Evolutionary conservation across 371 early-diverging fungal genomes (phyloP).

Genomic region (Phascolomyces articulosus): DNA sequence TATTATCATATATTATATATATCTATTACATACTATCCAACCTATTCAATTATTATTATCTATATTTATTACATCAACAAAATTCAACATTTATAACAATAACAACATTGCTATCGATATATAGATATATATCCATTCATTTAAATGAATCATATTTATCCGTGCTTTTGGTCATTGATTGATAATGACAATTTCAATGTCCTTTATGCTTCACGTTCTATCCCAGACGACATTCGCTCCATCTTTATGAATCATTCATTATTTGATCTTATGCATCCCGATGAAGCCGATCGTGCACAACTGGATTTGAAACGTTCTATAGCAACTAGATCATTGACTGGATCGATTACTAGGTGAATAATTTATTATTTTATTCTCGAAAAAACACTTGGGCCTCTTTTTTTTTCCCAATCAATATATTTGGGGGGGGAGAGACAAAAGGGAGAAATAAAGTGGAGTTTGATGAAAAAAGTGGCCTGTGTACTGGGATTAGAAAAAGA

Average conservation of each 20-base stretch:
- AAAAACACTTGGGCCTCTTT: background rate
- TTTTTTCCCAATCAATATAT: background rate
- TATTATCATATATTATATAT: no score
- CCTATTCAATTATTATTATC: no score
- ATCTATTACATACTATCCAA: no score
- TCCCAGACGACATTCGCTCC: constrained; percentile 11
- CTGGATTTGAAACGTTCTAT: constrained; percentile 56
- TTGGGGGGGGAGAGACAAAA: no score
- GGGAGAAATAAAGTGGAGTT: no score
- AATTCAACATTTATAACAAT: background rate
- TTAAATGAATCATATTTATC: constrained; percentile 10
- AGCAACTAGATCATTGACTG: constrained; percentile 44
- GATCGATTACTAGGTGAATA: constrained; percentile 63
- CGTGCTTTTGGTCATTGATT: constrained; percentile 43
- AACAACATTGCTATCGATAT: background rate
- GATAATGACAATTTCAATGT: constrained; percentile 26
- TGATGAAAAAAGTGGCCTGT: background rate
- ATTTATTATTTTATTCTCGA: background rate
- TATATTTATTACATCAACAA: no score
- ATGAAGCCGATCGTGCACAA: constrained; percentile 57
- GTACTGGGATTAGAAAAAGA: constrained; percentile 6
- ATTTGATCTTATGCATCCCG: constrained; percentile 64
- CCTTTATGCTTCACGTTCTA: constrained; percentile 23
- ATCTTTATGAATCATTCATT: constrained; percentile 43
- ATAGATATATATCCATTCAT: background rate